Percentiles rank a stretch among this genome's conserved stretches.
phyloP scores from a whole-genome alignment of 2,329 filamentous ascomycete species.

The Colletotrichum simmondsii region DNA sequence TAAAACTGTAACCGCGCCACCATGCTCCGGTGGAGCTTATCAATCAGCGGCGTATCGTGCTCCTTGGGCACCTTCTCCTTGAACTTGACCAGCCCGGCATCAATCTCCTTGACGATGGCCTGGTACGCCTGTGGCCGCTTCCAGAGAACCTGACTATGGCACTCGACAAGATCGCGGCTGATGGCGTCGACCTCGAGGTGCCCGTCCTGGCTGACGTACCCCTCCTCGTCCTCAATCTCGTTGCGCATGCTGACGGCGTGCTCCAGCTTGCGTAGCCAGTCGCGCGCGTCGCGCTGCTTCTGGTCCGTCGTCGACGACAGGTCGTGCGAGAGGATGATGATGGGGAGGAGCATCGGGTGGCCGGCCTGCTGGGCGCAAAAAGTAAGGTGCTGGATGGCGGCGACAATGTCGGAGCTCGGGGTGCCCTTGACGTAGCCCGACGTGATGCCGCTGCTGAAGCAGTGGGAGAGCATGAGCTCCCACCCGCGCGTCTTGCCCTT shows the following conservation, averaged over 20 bases:
- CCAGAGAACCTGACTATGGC: conserved; percentile 71
- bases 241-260: conserved; percentile 70
- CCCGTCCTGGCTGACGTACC: conserved; percentile 61
- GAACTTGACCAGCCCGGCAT: conserved; percentile 59
- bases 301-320: conserved; percentile 66
- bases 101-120: conserved; percentile 62
- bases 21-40: conserved; percentile 64
- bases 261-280: conserved; percentile 71
- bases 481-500: conserved; percentile 72
- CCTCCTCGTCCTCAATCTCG: conserved; percentile 67
- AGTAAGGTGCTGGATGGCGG: conserved; percentile 60
- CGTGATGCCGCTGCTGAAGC: conserved; percentile 64
- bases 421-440: conserved; percentile 73
- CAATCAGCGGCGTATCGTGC: conserved; percentile 45
- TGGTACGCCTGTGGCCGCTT: conserved; percentile 71
- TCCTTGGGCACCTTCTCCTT: conserved; percentile 40
- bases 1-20: conserved; percentile 68
- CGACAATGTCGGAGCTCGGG: conserved; percentile 62
- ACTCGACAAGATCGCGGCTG: conserved; percentile 72
- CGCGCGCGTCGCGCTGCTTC: conserved; percentile 71
- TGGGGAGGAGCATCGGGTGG: conserved; percentile 69
- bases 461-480: conserved; percentile 72
- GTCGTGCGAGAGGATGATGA: conserved; percentile 69
- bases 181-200: conserved; percentile 68
- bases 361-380: conserved; percentile 60